Evolutionary conservation across 345 rosid species (phyloP), one percentile per base, ranked within the genome.

Genomic region (Salix dunnii): DNA sequence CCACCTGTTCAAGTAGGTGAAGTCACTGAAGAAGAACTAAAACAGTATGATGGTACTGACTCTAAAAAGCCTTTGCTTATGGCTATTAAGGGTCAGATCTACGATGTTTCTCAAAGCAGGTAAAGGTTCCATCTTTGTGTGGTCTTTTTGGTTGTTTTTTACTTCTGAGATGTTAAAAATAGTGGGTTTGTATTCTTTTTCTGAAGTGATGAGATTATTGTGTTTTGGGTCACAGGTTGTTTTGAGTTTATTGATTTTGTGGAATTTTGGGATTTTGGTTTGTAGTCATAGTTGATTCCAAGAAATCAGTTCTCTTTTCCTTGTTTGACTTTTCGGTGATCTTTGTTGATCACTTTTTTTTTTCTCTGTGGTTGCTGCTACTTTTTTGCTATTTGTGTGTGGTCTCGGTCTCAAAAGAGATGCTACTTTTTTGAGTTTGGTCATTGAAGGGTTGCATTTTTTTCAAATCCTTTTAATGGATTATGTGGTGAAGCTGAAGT

Each of bases 61-160:
- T 82, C 95, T 36, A 78, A 84, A 73, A 96, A 94, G 79, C 96
- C 99, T 38, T 89, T 96, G 80, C 96, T 96, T 51, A 94, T 96
- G 99, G 98, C 98, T 64, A 94, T 96, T 82, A 94, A 94, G 88
- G 92, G 93, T 55, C 99, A 96, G 99, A 96, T 96, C 95, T 96
- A 94, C 74, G 99, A 96, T 77, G 97, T 96, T 16, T 91, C 99
- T 0, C 97, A 89, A 77, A 92, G 98, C 98, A 94, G 98, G 98
- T 96, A 25, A 28, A 35, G 53, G 43, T 8, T 5, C 30, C 25
- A 70, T 6, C 43, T 68, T 73, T 74, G 5, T 60, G 63, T 17
- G 7, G 6, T 28, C 6, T 25, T 31, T 17, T 13, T 58, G 16
- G 61, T 9, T n/a, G 66, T 14, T 35, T 67, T 6, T 12, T 12